Evolutionary conservation across 139 green algal genomes (phyloP).

Genomic region (Astrephomene gubernaculifera): DNA sequence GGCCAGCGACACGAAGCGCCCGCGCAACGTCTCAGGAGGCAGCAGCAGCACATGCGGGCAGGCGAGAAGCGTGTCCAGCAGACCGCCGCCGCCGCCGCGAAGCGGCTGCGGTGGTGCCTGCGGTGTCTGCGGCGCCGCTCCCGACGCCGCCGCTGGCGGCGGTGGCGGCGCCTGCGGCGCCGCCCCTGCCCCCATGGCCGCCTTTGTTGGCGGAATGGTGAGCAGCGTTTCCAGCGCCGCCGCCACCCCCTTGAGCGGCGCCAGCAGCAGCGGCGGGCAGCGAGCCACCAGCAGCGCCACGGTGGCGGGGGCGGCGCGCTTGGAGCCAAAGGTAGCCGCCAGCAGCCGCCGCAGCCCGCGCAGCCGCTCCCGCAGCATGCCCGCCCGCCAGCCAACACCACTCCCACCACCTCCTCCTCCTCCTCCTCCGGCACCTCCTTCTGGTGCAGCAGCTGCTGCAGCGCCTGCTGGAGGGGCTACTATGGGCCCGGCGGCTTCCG

Average conservation of each 20-base stretch:
- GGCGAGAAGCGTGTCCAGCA: background rate
- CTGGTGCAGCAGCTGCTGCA: too few relatives aligned
- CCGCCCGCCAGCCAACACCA: background rate
- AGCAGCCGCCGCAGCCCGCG: constrained; percentile 5
- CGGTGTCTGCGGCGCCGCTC: background rate
- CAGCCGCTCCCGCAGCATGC: constrained; percentile 13
- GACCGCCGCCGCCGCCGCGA: background rate
- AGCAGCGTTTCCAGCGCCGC: constrained; percentile 27
- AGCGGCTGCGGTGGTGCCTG: background rate
- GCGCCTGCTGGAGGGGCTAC: too few relatives aligned
- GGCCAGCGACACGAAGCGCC: constrained; percentile 32
- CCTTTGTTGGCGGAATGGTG: constrained; percentile 35
- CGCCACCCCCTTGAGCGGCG: constrained; percentile 13
- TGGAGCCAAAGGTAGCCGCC: background rate
- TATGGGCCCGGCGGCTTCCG: too few relatives aligned
- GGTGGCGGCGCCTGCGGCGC: background rate
- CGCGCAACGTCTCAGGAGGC: constrained; percentile 24
- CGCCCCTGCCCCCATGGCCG: too few relatives aligned
- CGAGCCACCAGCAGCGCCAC: constrained; percentile 24
- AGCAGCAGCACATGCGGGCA: constrained; percentile 32
- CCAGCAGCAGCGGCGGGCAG: constrained; percentile 31
- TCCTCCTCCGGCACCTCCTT: too few relatives aligned
- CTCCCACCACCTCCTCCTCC: too few relatives aligned
- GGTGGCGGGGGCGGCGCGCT: background rate
- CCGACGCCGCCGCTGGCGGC: too few relatives aligned